These are phyloP conservation scores for Brachypodium distachyon DNA, from an alignment of 202 grass and related monocot species.

Conservation along the genomic window DNA sequence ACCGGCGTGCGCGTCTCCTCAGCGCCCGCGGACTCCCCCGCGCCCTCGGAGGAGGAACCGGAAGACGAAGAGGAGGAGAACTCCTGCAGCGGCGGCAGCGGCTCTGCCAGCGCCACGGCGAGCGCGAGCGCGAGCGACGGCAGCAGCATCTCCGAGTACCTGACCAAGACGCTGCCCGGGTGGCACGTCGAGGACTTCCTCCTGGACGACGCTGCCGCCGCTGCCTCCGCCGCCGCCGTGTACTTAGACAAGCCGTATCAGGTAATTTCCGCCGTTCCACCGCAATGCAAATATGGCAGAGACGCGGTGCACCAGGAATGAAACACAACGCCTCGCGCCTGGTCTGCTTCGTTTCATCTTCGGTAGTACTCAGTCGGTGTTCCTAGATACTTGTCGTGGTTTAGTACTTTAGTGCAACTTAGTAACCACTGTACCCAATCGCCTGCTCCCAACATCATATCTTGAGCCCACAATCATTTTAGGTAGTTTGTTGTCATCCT, in stretches of 20 bases:
- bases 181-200: conserved; percentile 89
- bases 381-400: too few species aligned
- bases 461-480: conserved; percentile 10
- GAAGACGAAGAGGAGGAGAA: conserved; percentile 14
- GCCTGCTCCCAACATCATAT: neutral
- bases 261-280: conserved; percentile 27
- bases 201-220: conserved; percentile 29
- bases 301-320: neutral
- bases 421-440: neutral
- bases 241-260: conserved; percentile 24
- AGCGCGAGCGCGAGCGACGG: conserved; percentile 35
- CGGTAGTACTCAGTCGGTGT: too few species aligned
- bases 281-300: neutral
- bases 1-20: conserved; percentile 68
- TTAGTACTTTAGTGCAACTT: too few species aligned
- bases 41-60: neutral
- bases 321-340: neutral
- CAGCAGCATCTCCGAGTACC: conserved; percentile 85
- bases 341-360: too few species aligned
- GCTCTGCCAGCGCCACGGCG: neutral
- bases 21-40: conserved; percentile 30
- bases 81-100: conserved; percentile 20
- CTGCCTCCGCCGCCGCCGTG: neutral
- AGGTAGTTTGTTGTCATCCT: conserved; percentile 20
- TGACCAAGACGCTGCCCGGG: conserved; percentile 73